These are phyloP conservation scores for Trichoderma oligosporum DNA, from an alignment of 2,329 filamentous ascomycete species.

Conservation along the genomic window DNA sequence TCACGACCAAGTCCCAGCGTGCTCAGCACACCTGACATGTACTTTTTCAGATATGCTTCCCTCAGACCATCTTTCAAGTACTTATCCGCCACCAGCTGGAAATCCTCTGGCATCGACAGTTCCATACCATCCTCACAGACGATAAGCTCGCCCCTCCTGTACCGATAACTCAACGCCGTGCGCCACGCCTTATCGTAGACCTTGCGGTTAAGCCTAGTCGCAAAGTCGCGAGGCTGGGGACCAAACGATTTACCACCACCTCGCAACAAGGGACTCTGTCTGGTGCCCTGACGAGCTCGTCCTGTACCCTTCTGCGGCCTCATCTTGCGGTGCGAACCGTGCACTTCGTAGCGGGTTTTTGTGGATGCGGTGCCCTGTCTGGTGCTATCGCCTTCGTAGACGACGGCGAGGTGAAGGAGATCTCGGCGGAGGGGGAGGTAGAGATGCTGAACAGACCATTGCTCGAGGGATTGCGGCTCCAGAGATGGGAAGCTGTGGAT, in stretches of 20 bases:
- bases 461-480: conserved; percentile 73
- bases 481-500: conserved; percentile 87
- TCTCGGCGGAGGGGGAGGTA: conserved; percentile 83
- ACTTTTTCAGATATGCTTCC: conserved; percentile 57
- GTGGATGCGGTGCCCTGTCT: conserved; percentile 80
- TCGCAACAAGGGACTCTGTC: conserved; percentile 73
- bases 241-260: conserved; percentile 88
- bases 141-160: conserved; percentile 79
- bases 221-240: conserved; percentile 89
- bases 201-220: conserved; percentile 76
- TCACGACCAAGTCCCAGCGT: conserved; percentile 65
- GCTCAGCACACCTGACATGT: conserved; percentile 64
- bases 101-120: conserved; percentile 54
- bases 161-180: conserved; percentile 88
- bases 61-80: conserved; percentile 47
- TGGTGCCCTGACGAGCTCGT: conserved; percentile 71
- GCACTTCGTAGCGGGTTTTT: conserved; percentile 79
- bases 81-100: conserved; percentile 40
- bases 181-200: conserved; percentile 95
- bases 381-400: conserved; percentile 87
- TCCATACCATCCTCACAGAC: conserved; percentile 77
- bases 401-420: conserved; percentile 84
- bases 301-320: conserved; percentile 84
- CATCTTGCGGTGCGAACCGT: conserved; percentile 78
- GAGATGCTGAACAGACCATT: conserved; percentile 79